phyloP scores from a whole-genome alignment of 495 filamentous ascomycete species.

The Clavariopsis aquatica region DNA sequence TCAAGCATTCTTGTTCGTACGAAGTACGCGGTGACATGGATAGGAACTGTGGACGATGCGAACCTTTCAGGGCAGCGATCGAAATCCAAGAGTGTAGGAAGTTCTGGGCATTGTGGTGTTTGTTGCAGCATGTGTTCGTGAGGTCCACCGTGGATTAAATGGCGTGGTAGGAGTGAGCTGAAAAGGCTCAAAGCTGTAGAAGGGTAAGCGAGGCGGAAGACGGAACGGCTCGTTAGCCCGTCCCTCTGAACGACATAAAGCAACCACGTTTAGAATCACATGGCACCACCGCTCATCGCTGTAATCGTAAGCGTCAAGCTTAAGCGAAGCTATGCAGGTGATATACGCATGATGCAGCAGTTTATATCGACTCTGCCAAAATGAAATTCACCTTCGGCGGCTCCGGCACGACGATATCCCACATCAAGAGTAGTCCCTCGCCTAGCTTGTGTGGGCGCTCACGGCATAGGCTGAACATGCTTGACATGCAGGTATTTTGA shows the following conservation, averaged over 20 bases:
- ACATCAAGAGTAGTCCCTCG: slow-evolving; percentile 9
- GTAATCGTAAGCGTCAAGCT: no score
- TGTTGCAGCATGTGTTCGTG: slow-evolving; percentile 14
- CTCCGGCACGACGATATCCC: slow-evolving; percentile 7
- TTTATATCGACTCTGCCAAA: slow-evolving; percentile 2
- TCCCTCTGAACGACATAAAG: slow-evolving; percentile 9
- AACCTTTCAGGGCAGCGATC: slow-evolving; percentile 12
- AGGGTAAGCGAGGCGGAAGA: slow-evolving; percentile 1
- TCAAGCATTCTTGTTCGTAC: slow-evolving; percentile 13
- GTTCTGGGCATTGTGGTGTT: slow-evolving; percentile 9
- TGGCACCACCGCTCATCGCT: no score
- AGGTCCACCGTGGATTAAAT: slow-evolving; percentile 18
- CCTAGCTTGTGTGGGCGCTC: slow-evolving; percentile 2
- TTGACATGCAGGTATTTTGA: slow-evolving; percentile 9
- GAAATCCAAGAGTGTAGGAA: slow-evolving; percentile 11
- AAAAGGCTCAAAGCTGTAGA: slow-evolving; percentile 12
- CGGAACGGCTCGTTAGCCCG: slow-evolving; percentile 4
- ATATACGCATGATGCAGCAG: slow-evolving; percentile 2
- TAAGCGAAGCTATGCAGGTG: no score
- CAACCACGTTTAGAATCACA: no score
- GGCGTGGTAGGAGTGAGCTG: slow-evolving; percentile 14
- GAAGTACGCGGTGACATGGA: slow-evolving; percentile 15
- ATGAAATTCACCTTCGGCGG: slow-evolving; percentile 1
- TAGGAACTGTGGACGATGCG: slow-evolving; percentile 11
- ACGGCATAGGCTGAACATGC: slow-evolving; percentile 6